A percentile compares a stretch with the other conserved stretches of the same genome.
These are phyloP conservation scores for Lactifluus hygrophoroides DNA, from an alignment of 768 basidiomycete genomes.

Conservation along the genomic window DNA sequence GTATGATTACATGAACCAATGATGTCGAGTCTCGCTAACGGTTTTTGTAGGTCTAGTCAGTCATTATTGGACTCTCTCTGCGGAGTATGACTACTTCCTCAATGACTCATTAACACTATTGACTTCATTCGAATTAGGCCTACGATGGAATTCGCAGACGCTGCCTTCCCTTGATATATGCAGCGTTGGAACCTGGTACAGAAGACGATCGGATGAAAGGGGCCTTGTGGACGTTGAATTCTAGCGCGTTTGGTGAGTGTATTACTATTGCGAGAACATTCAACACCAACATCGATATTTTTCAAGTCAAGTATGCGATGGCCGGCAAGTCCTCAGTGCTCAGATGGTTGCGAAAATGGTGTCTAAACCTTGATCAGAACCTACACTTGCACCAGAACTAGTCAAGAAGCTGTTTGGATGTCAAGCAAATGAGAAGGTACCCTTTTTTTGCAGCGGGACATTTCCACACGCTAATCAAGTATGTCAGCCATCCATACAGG, in stretches of 20 bases:
- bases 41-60: conserved; percentile 31
- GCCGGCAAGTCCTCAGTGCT: conserved; percentile 26
- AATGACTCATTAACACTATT: not conserved
- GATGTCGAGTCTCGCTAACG: not conserved
- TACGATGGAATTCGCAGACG: conserved; percentile 64
- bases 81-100: conserved; percentile 29
- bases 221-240: conserved; percentile 70
- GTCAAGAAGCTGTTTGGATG: conserved; percentile 56
- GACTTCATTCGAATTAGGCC: conserved; percentile 32
- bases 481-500: conserved; percentile 65
- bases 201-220: conserved; percentile 94
- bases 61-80: conserved; percentile 34
- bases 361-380: conserved; percentile 36
- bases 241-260: conserved; percentile 46
- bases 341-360: not conserved
- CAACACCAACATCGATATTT: not conserved
- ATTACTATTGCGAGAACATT: not conserved
- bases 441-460: not conserved
- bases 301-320: conserved; percentile 35
- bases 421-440: conserved; percentile 78
- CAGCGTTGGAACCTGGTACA: conserved; percentile 52
- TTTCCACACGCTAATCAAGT: not conserved
- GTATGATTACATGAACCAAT: conserved; percentile 20
- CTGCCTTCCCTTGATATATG: conserved; percentile 50
- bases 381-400: conserved; percentile 50